Evolutionary conservation across 2,329 filamentous ascomycete genomes (phyloP).

Genomic region (Colletotrichum gloeosporioides): DNA sequence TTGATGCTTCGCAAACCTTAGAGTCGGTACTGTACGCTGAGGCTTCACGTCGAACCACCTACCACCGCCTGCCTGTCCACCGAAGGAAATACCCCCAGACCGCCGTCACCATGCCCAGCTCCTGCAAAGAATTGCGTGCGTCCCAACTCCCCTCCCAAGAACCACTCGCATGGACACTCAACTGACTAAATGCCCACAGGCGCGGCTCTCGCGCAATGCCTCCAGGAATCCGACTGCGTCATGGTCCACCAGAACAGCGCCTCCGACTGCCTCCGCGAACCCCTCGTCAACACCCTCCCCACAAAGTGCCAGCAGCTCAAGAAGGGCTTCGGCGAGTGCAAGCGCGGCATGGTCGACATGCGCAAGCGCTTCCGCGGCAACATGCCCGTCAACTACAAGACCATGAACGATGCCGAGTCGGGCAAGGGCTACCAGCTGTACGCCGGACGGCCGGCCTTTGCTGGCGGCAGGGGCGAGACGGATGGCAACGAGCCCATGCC

Average conservation of each 20-base stretch:
- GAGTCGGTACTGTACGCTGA: background rate
- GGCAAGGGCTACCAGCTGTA: conserved; percentile 75
- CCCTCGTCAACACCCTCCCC: conserved; percentile 82
- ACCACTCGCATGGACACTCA: background rate
- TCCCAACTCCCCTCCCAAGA: background rate
- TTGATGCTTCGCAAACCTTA: conserved; percentile 26
- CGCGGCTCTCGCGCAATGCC: conserved; percentile 89
- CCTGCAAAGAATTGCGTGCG: conserved; percentile 95
- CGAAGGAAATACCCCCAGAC: conserved; percentile 15
- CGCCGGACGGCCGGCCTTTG: conserved; percentile 75
- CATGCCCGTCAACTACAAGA: conserved; percentile 75
- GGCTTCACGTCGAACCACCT: conserved; percentile 13
- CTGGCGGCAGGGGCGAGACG: conserved; percentile 66
- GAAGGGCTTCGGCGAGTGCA: conserved; percentile 93
- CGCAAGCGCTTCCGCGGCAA: conserved; percentile 97
- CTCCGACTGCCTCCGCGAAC: conserved; percentile 84
- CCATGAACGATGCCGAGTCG: conserved; percentile 65
- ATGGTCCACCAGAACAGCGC: conserved; percentile 89
- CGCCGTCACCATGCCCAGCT: conserved; percentile 77
- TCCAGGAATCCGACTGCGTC: conserved; percentile 95
- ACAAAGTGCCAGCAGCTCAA: conserved; percentile 91
- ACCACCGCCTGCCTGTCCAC: background rate
- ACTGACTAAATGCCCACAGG: conserved; percentile 55
- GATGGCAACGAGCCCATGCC: conserved; percentile 70
- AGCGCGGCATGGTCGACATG: conserved; percentile 97